phyloP scores from a whole-genome alignment of 371 early-diverging fungal species.

The Lichtheimia ornata region DNA sequence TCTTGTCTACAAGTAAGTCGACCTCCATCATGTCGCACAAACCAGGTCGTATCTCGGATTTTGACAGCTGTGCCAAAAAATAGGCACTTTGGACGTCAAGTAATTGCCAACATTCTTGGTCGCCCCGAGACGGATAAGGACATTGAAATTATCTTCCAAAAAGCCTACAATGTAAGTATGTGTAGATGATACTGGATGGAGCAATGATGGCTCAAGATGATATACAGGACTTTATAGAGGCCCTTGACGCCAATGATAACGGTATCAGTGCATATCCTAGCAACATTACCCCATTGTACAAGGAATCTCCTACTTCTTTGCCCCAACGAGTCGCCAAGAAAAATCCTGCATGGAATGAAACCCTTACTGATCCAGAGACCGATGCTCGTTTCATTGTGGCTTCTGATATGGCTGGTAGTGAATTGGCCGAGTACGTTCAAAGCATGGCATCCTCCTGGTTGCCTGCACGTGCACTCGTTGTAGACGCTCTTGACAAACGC shows the following conservation, averaged over 20 bases:
- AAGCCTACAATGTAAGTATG: slow-evolving; percentile 72
- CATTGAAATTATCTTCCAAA: slow-evolving; percentile 71
- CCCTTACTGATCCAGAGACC: slow-evolving; percentile 61
- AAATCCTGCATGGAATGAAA: slow-evolving; percentile 94
- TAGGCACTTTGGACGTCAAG: slow-evolving; percentile 85
- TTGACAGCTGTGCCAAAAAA: slow-evolving; percentile 3
- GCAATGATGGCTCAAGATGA: too few relatives aligned
- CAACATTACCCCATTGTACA: slow-evolving; percentile 78
- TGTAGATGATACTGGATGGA: too few relatives aligned
- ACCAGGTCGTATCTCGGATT: too few relatives aligned
- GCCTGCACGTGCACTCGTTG: slow-evolving; percentile 87
- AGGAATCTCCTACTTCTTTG: slow-evolving; percentile 78
- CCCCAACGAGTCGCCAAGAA: slow-evolving; percentile 78
- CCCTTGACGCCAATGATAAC: slow-evolving; percentile 85
- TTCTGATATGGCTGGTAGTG: slow-evolving; percentile 76
- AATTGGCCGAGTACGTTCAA: slow-evolving; percentile 67
- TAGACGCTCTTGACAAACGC: slow-evolving; percentile 60
- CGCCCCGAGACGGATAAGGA: slow-evolving; percentile 53
- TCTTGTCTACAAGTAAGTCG: slow-evolving; percentile 77
- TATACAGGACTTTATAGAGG: slow-evolving; percentile 68
- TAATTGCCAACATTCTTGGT: slow-evolving; percentile 65
- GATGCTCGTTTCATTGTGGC: slow-evolving; percentile 77
- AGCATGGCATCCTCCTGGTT: slow-evolving; percentile 81
- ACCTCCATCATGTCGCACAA: neutral
- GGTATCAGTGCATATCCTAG: slow-evolving; percentile 87